Conservation (phyloP, 2,329 filamentous ascomycete species). For the Colletotrichum theobromicola region DNA sequence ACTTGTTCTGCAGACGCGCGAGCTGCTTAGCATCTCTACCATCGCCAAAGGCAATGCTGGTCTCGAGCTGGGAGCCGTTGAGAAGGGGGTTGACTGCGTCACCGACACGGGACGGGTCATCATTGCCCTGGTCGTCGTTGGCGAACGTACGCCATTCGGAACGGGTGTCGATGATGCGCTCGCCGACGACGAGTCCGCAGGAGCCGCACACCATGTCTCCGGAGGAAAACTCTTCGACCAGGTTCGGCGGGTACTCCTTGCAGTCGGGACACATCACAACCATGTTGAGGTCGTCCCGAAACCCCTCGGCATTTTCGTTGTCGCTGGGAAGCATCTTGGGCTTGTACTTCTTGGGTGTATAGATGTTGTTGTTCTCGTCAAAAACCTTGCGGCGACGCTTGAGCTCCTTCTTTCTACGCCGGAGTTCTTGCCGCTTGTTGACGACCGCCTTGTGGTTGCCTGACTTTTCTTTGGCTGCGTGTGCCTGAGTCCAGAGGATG, state of each 20-base stretch:
- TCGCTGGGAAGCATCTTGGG: slow-evolving; percentile 48
- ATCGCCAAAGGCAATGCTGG: slow-evolving; percentile 84
- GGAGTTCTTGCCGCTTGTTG: slow-evolving; percentile 37
- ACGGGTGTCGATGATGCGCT: slow-evolving; percentile 91
- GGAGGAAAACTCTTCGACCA: slow-evolving; percentile 90
- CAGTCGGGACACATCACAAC: slow-evolving; percentile 89
- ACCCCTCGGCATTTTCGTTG: slow-evolving; percentile 39
- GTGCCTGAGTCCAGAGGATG: slow-evolving; percentile 39
- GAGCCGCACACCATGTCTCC: slow-evolving; percentile 92
- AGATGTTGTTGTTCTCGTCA: slow-evolving; percentile 47
- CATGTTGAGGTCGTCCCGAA: slow-evolving; percentile 86
- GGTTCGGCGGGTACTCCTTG: slow-evolving; percentile 87
- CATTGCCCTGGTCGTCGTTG: slow-evolving; percentile 95
- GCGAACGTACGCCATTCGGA: slow-evolving; percentile 99
- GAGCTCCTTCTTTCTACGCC: slow-evolving; percentile 35
- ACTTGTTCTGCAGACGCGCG: slow-evolving; percentile 83
- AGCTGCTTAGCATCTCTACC: slow-evolving; percentile 75
- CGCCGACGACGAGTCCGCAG: slow-evolving; percentile 89
- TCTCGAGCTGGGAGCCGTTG: slow-evolving; percentile 88
- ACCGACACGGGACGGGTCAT: slow-evolving; percentile 97
- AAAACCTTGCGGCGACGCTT: slow-evolving; percentile 43
- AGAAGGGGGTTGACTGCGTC: slow-evolving; percentile 90
- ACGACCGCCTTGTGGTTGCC: slow-evolving; percentile 29
- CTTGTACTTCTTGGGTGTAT: slow-evolving; percentile 44
- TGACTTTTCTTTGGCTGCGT: slow-evolving; percentile 20